Conservation (phyloP, 495 filamentous ascomycete species). For the Neurospora sp. region DNA sequence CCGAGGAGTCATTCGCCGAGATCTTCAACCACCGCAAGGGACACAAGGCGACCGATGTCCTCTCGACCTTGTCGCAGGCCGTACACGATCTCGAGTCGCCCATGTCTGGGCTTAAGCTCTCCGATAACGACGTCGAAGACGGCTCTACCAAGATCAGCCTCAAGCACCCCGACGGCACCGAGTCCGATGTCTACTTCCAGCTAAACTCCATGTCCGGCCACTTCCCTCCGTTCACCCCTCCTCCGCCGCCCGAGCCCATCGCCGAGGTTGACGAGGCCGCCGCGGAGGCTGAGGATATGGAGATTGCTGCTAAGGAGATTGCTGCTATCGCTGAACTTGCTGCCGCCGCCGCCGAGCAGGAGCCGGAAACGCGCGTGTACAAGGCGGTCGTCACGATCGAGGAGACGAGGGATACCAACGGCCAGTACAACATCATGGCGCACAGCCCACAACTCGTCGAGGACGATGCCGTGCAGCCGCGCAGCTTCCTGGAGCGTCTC, state of each 20-base stretch:
- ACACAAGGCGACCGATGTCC: conserved; percentile 51
- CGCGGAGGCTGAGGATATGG: conserved; percentile 19
- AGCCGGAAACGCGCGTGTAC: conserved; percentile 50
- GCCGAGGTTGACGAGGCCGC: conserved; percentile 37
- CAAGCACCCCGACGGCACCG: conserved; percentile 42
- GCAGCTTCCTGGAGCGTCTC: conserved; percentile 43
- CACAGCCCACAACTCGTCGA: conserved; percentile 40
- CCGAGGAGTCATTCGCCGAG: conserved; percentile 61
- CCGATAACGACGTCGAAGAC: conserved; percentile 20
- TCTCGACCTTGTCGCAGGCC: conserved; percentile 65
- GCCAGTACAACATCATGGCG: conserved; percentile 48
- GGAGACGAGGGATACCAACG: conserved; percentile 61
- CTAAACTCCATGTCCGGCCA: conserved; percentile 41
- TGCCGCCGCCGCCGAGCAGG: conserved; percentile 17
- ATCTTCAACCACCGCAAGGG: conserved; percentile 59
- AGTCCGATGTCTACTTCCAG: conserved; percentile 33
- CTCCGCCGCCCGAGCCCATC: conserved; percentile 59
- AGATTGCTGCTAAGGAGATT: conserved; percentile 22
- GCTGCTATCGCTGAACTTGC: not conserved
- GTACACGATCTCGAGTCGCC: conserved; percentile 61
- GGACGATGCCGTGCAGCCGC: conserved; percentile 26
- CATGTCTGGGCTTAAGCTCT: conserved; percentile 29
- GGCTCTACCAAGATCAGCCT: conserved; percentile 28
- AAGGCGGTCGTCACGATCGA: conserved; percentile 75
- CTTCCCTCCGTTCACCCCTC: conserved; percentile 68